phyloP scores from a whole-genome alignment of 495 filamentous ascomycete genomes.

The Penicillium samsonianum region DNA sequence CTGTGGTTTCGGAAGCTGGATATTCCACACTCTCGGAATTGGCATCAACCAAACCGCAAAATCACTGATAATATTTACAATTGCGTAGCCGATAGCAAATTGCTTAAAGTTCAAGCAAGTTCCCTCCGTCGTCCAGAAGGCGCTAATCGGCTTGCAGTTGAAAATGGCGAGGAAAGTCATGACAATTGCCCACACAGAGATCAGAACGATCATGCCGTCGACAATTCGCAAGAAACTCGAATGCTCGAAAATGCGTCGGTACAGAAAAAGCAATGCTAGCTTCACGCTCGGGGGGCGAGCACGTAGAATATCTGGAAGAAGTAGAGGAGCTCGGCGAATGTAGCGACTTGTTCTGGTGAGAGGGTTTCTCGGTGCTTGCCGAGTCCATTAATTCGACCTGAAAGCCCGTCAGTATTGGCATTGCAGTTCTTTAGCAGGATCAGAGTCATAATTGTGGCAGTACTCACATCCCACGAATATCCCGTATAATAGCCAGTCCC shows the following conservation, averaged over 20 bases:
- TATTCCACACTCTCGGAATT: slow-evolving; percentile 37
- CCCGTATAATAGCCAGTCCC: not conserved
- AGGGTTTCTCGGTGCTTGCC: slow-evolving; percentile 9
- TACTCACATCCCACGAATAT: not conserved
- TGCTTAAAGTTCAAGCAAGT: slow-evolving; percentile 13
- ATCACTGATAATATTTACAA: slow-evolving; percentile 38
- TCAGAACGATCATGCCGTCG: slow-evolving; percentile 2
- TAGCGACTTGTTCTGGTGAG: slow-evolving; percentile 1
- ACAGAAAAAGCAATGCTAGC: slow-evolving; percentile 13
- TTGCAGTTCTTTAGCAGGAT: not conserved
- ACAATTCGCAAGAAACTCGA: slow-evolving; percentile 7
- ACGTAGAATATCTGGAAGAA: slow-evolving; percentile 18
- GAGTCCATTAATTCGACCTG: slow-evolving; percentile 3
- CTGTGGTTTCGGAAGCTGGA: slow-evolving; percentile 36
- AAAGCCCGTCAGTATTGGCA: not conserved
- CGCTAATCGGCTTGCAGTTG: slow-evolving; percentile 16
- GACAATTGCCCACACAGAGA: slow-evolving; percentile 13
- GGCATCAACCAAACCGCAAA: slow-evolving; percentile 41
- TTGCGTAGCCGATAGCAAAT: slow-evolving; percentile 17
- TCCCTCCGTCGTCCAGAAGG: slow-evolving; percentile 18
- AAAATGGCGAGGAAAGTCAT: slow-evolving; percentile 16
- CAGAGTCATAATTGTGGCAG: not conserved
- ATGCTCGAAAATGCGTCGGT: slow-evolving; percentile 5
- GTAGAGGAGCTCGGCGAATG: slow-evolving; percentile 10
- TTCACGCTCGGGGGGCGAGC: slow-evolving; percentile 16